Evolutionary conservation across 169 alveolate genomes (phyloP), one percentile per base, ranked within the genome.

Genomic region (Babesia bovis): DNA sequence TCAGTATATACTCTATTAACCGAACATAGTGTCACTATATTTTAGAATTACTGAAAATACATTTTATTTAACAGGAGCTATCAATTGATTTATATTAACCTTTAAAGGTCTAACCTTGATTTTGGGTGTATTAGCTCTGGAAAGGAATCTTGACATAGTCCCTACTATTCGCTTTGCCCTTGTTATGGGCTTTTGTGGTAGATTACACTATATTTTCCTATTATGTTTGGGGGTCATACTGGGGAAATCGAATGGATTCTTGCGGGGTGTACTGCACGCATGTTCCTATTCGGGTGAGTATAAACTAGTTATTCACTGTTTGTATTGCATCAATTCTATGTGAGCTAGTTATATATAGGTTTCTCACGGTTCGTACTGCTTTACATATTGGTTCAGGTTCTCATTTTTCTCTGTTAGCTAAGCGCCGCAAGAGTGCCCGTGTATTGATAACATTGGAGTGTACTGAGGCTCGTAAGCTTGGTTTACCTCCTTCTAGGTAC

Each of bases 401-500:
- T 58, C 23, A 2, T 6, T 41, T 41, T 58, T 36, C n/a, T 38
- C 15, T 33, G 55, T 58, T 21, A 28, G 73, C 73, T 23, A 63
- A 50, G 78, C 57, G 78, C 7, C 68, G 68, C 58, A 81, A 81
- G 79, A 63, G 75, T 36, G 88, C 79, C 28, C 82, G 93, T 36
- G 83, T 65, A 51, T 67, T 88, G 40, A 66, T 88, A 35, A 79
- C 90, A 28, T 47, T 88, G 42, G 93, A 88, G 76, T 88, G 93
- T 44, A 88, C 90, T 30, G 91, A 83, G 76, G 85, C 91, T 19
- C 63, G 91, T 23, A 88, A 84, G 41, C 79, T 66, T 9, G 93
- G 93, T 15, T 42, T 77, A 41, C 91, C 73, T 23, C 91, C 93
- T 15, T 84, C 93, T 33, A 58, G 93, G 32, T 88, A 88, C 60